phyloP scores from a whole-genome alignment of 2,329 filamentous ascomycete genomes.

The Fusarium ramigenum region DNA sequence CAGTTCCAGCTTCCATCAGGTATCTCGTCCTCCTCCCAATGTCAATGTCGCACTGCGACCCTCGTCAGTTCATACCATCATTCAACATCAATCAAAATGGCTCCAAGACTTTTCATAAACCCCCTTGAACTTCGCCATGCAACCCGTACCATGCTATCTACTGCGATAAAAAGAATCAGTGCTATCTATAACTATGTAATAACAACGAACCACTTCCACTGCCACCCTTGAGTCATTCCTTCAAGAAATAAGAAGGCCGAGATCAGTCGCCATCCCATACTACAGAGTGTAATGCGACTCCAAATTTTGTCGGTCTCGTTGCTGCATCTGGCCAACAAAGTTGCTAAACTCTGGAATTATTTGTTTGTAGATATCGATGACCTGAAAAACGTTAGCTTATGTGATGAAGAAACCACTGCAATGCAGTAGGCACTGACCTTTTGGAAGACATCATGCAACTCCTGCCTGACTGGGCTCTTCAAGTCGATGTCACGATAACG shows the following conservation, averaged over 20 bases:
- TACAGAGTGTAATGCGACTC: constrained; percentile 58
- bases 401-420: not conserved
- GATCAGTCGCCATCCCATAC: not conserved
- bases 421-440: constrained; percentile 63
- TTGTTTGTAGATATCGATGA: constrained; percentile 64
- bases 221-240: constrained; percentile 13
- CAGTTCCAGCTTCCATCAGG: constrained; percentile 12
- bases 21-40: constrained; percentile 31
- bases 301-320: constrained; percentile 60
- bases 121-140: constrained; percentile 36
- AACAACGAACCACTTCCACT: constrained; percentile 20
- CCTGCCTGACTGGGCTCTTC: constrained; percentile 68
- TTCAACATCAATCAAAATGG: constrained; percentile 34
- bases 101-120: constrained; percentile 29
- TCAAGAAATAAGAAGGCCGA: not conserved
- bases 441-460: constrained; percentile 77
- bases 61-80: constrained; percentile 34
- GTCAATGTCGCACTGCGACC: constrained; percentile 10
- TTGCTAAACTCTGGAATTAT: constrained; percentile 68
- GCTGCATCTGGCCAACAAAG: constrained; percentile 62
- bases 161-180: constrained; percentile 39
- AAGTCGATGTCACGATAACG: constrained; percentile 74
- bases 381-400: constrained; percentile 47
- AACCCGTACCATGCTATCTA: constrained; percentile 40
- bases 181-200: constrained; percentile 47